Evolutionary conservation across 1,139 yeast genomes (phyloP).

Genomic region (Candida sojae): DNA sequence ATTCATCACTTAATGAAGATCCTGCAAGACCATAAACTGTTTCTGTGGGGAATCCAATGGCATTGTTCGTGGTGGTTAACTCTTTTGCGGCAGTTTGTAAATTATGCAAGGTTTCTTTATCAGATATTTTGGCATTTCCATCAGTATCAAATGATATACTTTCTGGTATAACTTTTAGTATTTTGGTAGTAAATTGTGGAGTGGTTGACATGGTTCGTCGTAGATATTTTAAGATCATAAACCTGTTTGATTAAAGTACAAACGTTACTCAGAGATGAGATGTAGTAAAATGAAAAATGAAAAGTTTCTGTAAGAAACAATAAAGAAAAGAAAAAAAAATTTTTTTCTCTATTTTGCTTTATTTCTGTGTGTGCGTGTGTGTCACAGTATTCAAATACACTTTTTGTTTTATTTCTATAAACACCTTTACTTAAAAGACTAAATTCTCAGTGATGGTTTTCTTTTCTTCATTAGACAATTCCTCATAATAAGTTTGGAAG

Average conservation of each 20-base stretch:
- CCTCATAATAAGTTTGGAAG: slow-evolving; percentile 56
- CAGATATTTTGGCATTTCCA: slow-evolving; percentile 45
- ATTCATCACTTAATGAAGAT: slow-evolving; percentile 70
- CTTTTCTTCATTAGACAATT: slow-evolving; percentile 59
- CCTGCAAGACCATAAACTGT: slow-evolving; percentile 97
- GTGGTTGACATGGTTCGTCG: slow-evolving; percentile 2
- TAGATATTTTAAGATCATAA: slow-evolving; percentile 1
- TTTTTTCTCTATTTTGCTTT: background rate
- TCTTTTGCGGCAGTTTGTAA: slow-evolving; percentile 60
- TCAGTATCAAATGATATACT: slow-evolving; percentile 28
- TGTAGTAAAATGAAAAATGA: background rate
- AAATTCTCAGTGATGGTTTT: slow-evolving; percentile 51
- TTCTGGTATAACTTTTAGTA: slow-evolving; percentile 33
- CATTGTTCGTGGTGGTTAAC: slow-evolving; percentile 51
- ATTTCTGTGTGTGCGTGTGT: background rate
- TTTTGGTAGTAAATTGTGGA: slow-evolving; percentile 23
- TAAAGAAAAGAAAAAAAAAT: background rate
- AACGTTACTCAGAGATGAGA: background rate
- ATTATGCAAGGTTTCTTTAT: slow-evolving; percentile 49
- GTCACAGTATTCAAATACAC: background rate
- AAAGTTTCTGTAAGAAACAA: background rate
- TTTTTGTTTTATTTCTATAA: background rate
- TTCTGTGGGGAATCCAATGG: slow-evolving; percentile 94
- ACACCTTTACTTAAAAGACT: slow-evolving; percentile 18
- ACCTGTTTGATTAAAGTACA: too few relatives aligned